A percentile compares a stretch with the other conserved stretches of the same genome.
phyloP scores from a whole-genome alignment of 805 yeast genomes.

The Zygoascus bituminiphila region DNA sequence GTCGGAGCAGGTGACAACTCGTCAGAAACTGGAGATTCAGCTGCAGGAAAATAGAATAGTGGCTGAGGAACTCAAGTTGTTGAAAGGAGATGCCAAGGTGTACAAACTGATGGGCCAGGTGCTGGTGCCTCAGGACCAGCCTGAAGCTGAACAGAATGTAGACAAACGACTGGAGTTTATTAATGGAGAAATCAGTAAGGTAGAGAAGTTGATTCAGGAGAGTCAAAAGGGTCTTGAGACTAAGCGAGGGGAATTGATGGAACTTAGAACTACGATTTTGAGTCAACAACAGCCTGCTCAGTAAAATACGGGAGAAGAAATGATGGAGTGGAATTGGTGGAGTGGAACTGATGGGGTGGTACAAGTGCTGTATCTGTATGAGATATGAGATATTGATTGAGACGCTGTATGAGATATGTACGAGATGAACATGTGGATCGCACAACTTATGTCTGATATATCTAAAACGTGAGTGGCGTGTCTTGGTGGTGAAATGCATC shows the following conservation, averaged over 20 bases:
- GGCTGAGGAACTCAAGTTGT: slow-evolving; percentile 60
- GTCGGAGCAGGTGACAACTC: slow-evolving; percentile 50
- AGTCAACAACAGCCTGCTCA: neutral
- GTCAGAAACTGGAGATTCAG: slow-evolving; percentile 89
- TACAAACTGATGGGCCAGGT: slow-evolving; percentile 91
- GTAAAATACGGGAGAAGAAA: no score
- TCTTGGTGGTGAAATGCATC: no score
- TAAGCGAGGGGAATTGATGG: slow-evolving; percentile 41
- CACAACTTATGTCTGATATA: no score
- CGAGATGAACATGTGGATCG: no score
- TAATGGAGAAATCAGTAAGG: slow-evolving; percentile 63
- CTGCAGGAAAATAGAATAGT: slow-evolving; percentile 90
- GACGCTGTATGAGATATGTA: no score
- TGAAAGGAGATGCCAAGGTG: slow-evolving; percentile 64
- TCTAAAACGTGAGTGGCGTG: no score
- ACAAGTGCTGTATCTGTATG: no score
- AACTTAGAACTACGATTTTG: neutral
- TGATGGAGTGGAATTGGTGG: no score
- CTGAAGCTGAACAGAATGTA: slow-evolving; percentile 78
- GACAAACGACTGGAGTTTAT: slow-evolving; percentile 86
- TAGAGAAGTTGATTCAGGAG: slow-evolving; percentile 58
- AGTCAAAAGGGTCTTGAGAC: slow-evolving; percentile 49
- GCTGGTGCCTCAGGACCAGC: slow-evolving; percentile 76
- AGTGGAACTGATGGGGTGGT: no score
- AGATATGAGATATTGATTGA: no score